phyloP scores from a whole-genome alignment of 106 monocot genomes.

The Dioscorea alata region DNA sequence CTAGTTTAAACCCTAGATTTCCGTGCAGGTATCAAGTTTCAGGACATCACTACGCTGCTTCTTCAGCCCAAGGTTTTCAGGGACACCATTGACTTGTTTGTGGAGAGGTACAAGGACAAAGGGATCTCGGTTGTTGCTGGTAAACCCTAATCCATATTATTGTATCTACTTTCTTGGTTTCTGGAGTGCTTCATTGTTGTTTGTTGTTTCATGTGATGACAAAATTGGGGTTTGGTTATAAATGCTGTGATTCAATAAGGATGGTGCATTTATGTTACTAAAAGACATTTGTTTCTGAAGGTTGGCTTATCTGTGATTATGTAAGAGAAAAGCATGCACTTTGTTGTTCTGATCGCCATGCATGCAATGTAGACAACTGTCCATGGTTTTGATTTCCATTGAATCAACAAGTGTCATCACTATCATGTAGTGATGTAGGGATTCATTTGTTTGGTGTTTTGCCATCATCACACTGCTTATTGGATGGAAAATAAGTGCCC shows the following conservation, averaged over 20 bases:
- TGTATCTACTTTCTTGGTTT: neutral
- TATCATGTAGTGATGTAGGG: too few species aligned
- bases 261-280: neutral
- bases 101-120: conserved; percentile 75
- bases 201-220: neutral
- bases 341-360: too few species aligned
- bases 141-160: conserved; percentile 6
- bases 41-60: conserved; percentile 90
- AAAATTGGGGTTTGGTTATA: neutral
- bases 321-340: too few species aligned
- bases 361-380: too few species aligned
- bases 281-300: too few species aligned
- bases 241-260: neutral
- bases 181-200: neutral
- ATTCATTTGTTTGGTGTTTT: too few species aligned
- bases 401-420: too few species aligned
- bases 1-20: neutral
- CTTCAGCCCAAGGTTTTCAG: conserved; percentile 72
- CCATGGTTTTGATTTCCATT: too few species aligned
- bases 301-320: too few species aligned
- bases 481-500: too few species aligned
- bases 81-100: conserved; percentile 80
- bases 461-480: too few species aligned
- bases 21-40: conserved; percentile 74
- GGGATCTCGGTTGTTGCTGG: conserved; percentile 86